Conservation (phyloP, 768 basidiomycete species). For the Tricholoma hemisulphureum region DNA sequence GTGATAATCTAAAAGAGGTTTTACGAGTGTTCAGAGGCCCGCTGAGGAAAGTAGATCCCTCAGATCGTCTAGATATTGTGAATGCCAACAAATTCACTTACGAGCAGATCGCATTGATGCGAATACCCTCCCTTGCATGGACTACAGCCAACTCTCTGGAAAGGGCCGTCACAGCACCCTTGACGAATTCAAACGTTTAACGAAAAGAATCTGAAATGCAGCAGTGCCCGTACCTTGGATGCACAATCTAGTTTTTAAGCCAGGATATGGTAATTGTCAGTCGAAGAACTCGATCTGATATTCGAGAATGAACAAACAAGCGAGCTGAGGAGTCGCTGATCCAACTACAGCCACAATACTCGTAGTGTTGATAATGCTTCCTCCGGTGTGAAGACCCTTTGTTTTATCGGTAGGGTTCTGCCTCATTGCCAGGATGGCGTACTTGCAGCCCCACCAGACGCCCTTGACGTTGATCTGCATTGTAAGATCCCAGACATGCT, state of each 20-base stretch:
- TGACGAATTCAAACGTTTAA: slow-evolving; percentile 9
- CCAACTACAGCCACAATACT: slow-evolving; percentile 96
- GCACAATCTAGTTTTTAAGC: slow-evolving; percentile 75
- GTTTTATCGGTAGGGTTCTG: slow-evolving; percentile 80
- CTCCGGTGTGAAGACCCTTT: slow-evolving; percentile 77
- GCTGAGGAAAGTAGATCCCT: slow-evolving; percentile 39
- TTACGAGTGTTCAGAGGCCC: slow-evolving; percentile 94
- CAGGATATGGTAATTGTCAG: slow-evolving; percentile 14
- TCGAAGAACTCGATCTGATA: neutral
- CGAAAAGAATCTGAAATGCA: slow-evolving; percentile 1
- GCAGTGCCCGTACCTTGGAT: slow-evolving; percentile 79
- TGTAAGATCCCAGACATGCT: slow-evolving; percentile 92
- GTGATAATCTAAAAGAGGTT: slow-evolving; percentile 22
- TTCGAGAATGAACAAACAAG: slow-evolving; percentile 63
- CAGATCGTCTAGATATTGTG: too few species aligned
- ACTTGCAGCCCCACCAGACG: slow-evolving; percentile 99
- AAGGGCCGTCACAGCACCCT: slow-evolving; percentile 97
- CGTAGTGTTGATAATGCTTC: slow-evolving; percentile 97
- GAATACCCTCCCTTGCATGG: slow-evolving; percentile 95
- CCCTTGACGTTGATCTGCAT: slow-evolving; percentile 97
- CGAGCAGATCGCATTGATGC: slow-evolving; percentile 96
- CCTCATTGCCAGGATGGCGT: slow-evolving; percentile 96
- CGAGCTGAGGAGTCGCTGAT: slow-evolving; percentile 97
- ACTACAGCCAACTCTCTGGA: slow-evolving; percentile 97
- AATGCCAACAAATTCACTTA: slow-evolving; percentile 36